A percentile compares a stretch with the other conserved stretches of the same genome.
phyloP scores from a whole-genome alignment of 371 early-diverging fungal species.

The Rhizopus arrhizus region DNA sequence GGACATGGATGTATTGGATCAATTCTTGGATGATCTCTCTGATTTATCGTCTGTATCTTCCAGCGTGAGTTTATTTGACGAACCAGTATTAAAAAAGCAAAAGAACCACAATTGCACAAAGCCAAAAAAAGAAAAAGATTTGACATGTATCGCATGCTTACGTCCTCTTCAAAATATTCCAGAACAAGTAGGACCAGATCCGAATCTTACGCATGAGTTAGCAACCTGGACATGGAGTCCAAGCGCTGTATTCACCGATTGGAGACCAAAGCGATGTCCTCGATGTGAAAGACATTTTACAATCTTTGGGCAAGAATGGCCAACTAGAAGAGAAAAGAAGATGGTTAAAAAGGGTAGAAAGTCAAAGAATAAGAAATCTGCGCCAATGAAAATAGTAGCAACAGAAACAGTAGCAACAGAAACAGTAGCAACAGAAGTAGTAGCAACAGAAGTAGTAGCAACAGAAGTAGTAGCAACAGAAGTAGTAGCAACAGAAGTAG shows the following conservation, averaged over 20 bases:
- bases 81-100: constrained; percentile 25
- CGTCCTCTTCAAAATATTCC: constrained; percentile 39
- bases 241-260: constrained; percentile 47
- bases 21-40: constrained; percentile 45
- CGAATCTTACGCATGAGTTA: constrained; percentile 31
- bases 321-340: constrained; percentile 9
- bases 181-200: constrained; percentile 32
- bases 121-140: constrained; percentile 34
- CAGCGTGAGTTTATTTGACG: constrained; percentile 1
- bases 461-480: too few species aligned
- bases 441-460: too few species aligned
- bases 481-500: too few species aligned
- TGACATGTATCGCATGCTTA: constrained; percentile 40
- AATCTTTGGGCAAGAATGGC: constrained; percentile 53
- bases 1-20: constrained; percentile 24
- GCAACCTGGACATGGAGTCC: constrained; percentile 59
- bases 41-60: constrained; percentile 45
- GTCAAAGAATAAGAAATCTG: constrained; percentile 10
- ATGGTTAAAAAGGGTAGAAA: constrained; percentile 9
- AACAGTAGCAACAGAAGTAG: too few species aligned
- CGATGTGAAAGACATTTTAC: constrained; percentile 49
- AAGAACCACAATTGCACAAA: constrained; percentile 53
- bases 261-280: constrained; percentile 49
- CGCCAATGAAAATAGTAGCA: too few species aligned
- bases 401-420: too few species aligned